Evolutionary conservation across 495 filamentous ascomycete genomes (phyloP), one percentile per base, ranked within the genome.

Genomic region (Viridothelium virens): DNA sequence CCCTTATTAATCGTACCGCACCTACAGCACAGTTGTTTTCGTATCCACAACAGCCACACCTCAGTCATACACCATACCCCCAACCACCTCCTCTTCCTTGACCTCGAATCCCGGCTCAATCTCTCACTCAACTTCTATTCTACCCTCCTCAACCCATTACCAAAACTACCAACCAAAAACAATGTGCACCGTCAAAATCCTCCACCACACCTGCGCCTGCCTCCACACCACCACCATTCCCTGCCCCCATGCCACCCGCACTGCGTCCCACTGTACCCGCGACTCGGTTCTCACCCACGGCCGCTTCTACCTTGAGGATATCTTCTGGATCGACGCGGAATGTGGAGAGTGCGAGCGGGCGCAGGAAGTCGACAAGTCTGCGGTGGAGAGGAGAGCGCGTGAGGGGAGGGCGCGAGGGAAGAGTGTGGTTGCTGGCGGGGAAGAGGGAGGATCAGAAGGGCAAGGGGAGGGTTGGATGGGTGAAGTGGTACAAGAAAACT

Each of bases 181-280:
- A 53, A 53, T 53, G 48, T 53, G 48, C 48, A 14, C n/a, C 48
- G 5, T n/a, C 48, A 53, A 53, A 25, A 5, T 25, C 48, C 48
- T 14, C 11, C 11, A 53, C n/a, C 48, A 53, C n/a, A 53, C 48
- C 48, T 53, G 48, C 48, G 48, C 11, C 48, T 53, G 48, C n/a
- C 48, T 53, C 48, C 12, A 14, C 48, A 53, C 48, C 12, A 53
- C 48, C 48, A 11, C 5, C 48, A n/a, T 18, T 5, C 48, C 48
- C 48, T 53, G 48, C 48, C 11, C 48, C 12, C 11, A 14, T 5
- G n/a, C 48, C 25, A 25, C 25, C 25, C 25, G 25, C 12, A 53
- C 48, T n/a, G 5, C 5, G 11, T 9, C n/a, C 10, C 48, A 9
- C 48, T 53, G 48, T n/a, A 2, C 48, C 12, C 11, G 5, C 10